Evolutionary conservation across 345 rosid genomes (phyloP).

Genomic region (Arabis hirsuta): DNA sequence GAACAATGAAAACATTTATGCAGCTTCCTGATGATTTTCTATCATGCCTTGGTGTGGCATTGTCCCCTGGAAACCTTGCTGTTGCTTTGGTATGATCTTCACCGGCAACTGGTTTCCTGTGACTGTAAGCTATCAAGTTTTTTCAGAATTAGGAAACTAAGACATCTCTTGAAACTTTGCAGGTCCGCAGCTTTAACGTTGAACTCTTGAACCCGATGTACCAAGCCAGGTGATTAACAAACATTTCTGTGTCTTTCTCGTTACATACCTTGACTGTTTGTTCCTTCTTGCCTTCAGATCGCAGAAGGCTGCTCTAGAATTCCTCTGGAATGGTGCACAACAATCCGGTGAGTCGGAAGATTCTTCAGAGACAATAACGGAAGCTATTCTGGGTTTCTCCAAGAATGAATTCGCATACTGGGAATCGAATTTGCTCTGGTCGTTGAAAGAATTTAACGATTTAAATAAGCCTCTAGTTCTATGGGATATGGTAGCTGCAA

Average conservation of each 20-base stretch:
- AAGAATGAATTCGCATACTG: slow-evolving; percentile 60
- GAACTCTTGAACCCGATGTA: slow-evolving; percentile 85
- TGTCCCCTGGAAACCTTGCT: slow-evolving; percentile 81
- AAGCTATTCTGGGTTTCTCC: slow-evolving; percentile 54
- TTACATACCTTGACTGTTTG: slow-evolving; percentile 12
- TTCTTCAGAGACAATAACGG: slow-evolving; percentile 43
- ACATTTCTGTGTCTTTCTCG: neutral
- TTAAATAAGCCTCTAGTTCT: slow-evolving; percentile 62
- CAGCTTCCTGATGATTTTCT: slow-evolving; percentile 81
- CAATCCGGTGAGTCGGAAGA: slow-evolving; percentile 44
- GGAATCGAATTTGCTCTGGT: slow-evolving; percentile 74
- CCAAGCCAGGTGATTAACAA: slow-evolving; percentile 65
- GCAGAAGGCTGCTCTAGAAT: slow-evolving; percentile 86
- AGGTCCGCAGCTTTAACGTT: slow-evolving; percentile 83
- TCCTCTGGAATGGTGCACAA: slow-evolving; percentile 94
- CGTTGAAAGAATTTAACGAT: slow-evolving; percentile 61
- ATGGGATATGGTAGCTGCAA: slow-evolving; percentile 81
- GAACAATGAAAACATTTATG: slow-evolving; percentile 35
- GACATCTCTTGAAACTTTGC: slow-evolving; percentile 37
- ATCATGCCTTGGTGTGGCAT: slow-evolving; percentile 82
- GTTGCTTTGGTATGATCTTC: slow-evolving; percentile 73
- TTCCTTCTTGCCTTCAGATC: slow-evolving; percentile 51
- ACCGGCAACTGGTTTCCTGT: slow-evolving; percentile 18
- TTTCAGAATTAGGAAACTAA: slow-evolving; percentile 14
- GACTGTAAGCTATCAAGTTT: slow-evolving; percentile 16